Evolutionary conservation across 257 asterid genomes (phyloP).

Genomic region (Linderniella brevidens): DNA sequence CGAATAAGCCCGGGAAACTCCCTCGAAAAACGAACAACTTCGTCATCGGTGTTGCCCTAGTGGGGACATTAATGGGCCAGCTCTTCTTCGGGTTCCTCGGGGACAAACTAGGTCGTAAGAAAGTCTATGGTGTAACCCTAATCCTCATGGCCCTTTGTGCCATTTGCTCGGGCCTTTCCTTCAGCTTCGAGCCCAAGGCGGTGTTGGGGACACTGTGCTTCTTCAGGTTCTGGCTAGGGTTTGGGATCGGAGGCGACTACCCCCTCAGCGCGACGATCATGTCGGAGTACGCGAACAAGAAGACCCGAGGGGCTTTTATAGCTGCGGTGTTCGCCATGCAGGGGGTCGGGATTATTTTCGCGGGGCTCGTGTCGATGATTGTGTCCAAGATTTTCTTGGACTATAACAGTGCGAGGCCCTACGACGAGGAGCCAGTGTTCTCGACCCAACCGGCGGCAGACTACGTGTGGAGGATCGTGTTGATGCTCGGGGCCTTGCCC

Average conservation of each 20-base stretch:
- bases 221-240: slow-evolving; percentile 32
- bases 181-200: slow-evolving; percentile 24
- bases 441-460: slow-evolving; percentile 25
- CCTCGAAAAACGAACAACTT: slow-evolving; percentile 16
- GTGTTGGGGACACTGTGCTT: slow-evolving; percentile 29
- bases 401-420: too few species aligned
- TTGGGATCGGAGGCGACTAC: slow-evolving; percentile 51
- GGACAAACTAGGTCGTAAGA: slow-evolving; percentile 30
- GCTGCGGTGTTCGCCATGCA: slow-evolving; percentile 59
- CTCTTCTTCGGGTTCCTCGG: slow-evolving; percentile 38
- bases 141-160: slow-evolving; percentile 48
- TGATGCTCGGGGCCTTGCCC: slow-evolving; percentile 41
- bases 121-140: slow-evolving; percentile 31
- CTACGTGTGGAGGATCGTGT: slow-evolving; percentile 44
- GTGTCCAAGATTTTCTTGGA: slow-evolving; percentile 22
- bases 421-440: neutral
- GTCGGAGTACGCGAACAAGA: slow-evolving; percentile 45
- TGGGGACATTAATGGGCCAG: slow-evolving; percentile 37
- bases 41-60: slow-evolving; percentile 26
- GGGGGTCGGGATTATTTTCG: slow-evolving; percentile 45
- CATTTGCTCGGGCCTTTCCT: slow-evolving; percentile 33
- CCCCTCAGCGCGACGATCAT: slow-evolving; percentile 56
- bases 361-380: slow-evolving; percentile 34
- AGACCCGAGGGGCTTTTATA: slow-evolving; percentile 38
- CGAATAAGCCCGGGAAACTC: slow-evolving; percentile 5